Percentiles rank a stretch among this genome's conserved stretches.
Conservation (phyloP, 768 basidiomycete genomes). For the Candolleomyces efflorescens region DNA sequence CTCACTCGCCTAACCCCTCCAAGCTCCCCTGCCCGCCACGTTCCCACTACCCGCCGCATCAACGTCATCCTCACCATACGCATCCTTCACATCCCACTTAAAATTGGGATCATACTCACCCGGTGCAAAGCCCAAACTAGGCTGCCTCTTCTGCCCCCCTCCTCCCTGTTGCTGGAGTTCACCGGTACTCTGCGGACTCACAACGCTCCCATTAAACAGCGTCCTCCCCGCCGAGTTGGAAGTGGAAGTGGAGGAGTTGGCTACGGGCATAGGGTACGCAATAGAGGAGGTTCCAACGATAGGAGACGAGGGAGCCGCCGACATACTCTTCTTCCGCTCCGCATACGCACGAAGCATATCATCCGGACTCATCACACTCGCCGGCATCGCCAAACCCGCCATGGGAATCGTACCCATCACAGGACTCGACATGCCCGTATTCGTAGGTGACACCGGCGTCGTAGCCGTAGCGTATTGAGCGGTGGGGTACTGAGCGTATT, state of each 20-base stretch:
- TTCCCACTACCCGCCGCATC: neutral
- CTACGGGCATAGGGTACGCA: conserved; percentile 21
- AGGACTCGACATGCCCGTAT: conserved; percentile 16
- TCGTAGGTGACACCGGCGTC: neutral
- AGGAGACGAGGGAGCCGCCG: conserved; percentile 2
- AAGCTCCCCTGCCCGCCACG: too few relatives aligned
- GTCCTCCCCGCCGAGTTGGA: conserved; percentile 12
- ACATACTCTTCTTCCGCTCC: conserved; percentile 20
- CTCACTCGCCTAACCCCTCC: too few relatives aligned
- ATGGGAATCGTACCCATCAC: conserved; percentile 27
- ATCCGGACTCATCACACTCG: conserved; percentile 54
- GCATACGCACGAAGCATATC: conserved; percentile 68
- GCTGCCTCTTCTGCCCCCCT: neutral
- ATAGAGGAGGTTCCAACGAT: conserved; percentile 14
- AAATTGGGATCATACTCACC: conserved; percentile 11
- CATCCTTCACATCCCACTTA: neutral
- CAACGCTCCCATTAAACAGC: conserved; percentile 17
- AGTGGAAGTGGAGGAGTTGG: conserved; percentile 7
- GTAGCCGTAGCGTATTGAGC: neutral
- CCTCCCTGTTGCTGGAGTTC: neutral
- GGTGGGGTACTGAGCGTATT: too few relatives aligned
- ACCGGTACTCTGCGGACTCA: conserved; percentile 9
- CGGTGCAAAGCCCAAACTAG: conserved; percentile 1
- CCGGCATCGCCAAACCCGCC: conserved; percentile 24
- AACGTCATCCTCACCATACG: neutral